These are phyloP conservation scores for Elsinoe arachidis DNA, from an alignment of 2,329 filamentous ascomycete species.

Conservation along the genomic window DNA sequence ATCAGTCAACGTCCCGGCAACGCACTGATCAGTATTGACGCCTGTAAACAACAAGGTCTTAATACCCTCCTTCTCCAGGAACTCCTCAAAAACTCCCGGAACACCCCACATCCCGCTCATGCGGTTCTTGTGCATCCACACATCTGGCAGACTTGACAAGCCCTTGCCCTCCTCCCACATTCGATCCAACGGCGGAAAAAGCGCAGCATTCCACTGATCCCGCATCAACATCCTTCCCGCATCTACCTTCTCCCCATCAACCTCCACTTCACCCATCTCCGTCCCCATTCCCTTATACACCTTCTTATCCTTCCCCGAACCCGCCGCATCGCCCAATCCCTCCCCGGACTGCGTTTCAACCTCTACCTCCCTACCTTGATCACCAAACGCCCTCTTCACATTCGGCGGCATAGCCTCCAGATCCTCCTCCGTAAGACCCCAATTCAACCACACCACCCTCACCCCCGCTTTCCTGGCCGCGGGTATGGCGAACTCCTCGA, in stretches of 20 bases:
- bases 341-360: slow-evolving; percentile 14
- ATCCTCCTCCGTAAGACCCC: slow-evolving; percentile 33
- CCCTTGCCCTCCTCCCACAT: slow-evolving; percentile 28
- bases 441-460: slow-evolving; percentile 35
- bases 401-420: slow-evolving; percentile 33
- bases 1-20: slow-evolving; percentile 48
- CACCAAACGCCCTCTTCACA: slow-evolving; percentile 41
- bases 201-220: slow-evolving; percentile 48
- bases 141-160: slow-evolving; percentile 32
- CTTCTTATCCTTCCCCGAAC: slow-evolving; percentile 20
- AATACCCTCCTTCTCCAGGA: slow-evolving; percentile 34
- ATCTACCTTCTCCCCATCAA: slow-evolving; percentile 31
- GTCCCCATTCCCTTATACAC: slow-evolving; percentile 27
- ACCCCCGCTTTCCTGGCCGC: slow-evolving; percentile 37
- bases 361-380: slow-evolving; percentile 19
- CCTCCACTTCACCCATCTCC: slow-evolving; percentile 21
- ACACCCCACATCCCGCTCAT: slow-evolving; percentile 49
- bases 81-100: slow-evolving; percentile 35
- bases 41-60: slow-evolving; percentile 49
- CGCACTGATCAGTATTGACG: slow-evolving; percentile 55
- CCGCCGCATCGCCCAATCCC: slow-evolving; percentile 16
- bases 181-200: slow-evolving; percentile 40
- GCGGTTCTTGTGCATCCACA: slow-evolving; percentile 49
- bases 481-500: slow-evolving; percentile 38
- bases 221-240: slow-evolving; percentile 43